Conservation (phyloP, 129 eudicot species). For the Kitagawia praeruptora region DNA sequence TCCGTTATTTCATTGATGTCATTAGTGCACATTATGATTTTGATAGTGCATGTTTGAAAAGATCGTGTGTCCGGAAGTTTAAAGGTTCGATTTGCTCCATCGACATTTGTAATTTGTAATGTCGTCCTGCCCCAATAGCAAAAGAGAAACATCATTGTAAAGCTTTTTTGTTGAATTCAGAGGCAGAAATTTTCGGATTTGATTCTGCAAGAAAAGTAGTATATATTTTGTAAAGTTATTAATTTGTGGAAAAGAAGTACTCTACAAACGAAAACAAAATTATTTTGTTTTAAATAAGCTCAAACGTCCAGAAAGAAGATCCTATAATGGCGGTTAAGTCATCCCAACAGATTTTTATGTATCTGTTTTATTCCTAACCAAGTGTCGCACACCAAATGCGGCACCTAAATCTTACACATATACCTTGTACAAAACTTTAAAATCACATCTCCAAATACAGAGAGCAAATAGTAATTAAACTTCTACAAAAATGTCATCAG, state of each 20-base stretch:
- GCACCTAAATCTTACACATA: neutral
- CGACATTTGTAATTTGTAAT: neutral
- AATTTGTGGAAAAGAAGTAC: neutral
- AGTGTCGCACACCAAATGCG: neutral
- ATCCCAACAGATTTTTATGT: neutral
- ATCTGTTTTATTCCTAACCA: neutral
- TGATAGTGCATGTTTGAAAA: neutral
- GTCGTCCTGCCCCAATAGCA: neutral
- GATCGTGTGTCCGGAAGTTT: too few species aligned
- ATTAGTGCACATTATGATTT: neutral
- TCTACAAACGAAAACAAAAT: neutral
- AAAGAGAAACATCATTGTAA: too few species aligned
- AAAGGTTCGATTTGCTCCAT: neutral
- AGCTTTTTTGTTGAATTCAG: neutral
- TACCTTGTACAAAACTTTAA: neutral
- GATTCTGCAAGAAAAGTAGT: neutral
- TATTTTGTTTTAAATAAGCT: neutral
- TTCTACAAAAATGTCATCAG: neutral
- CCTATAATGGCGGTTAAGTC: neutral
- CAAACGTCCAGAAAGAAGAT: neutral
- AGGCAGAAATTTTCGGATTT: neutral
- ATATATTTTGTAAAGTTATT: neutral
- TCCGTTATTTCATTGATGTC: neutral
- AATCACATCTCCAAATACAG: neutral
- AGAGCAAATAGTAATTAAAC: neutral